phyloP scores from a whole-genome alignment of 257 asterid genomes.

The Nicotiana sylvestris region DNA sequence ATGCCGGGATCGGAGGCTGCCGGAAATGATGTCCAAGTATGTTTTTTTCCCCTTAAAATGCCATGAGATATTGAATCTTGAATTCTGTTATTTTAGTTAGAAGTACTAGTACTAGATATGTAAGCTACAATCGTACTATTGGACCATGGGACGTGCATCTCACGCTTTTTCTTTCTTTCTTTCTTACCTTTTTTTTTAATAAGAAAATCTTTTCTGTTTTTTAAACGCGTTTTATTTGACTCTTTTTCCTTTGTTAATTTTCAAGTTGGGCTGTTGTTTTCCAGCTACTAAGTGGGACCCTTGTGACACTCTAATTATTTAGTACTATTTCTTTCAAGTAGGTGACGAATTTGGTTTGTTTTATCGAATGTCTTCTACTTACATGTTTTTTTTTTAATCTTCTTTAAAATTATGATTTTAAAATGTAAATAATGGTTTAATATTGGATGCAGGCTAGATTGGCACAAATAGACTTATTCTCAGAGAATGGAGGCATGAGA shows the following conservation, averaged over 20 bases:
- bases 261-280: neutral
- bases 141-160: conserved; percentile 12
- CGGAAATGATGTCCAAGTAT: conserved; percentile 68
- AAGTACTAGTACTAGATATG: neutral
- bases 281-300: conserved; percentile 1
- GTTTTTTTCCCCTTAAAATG: neutral
- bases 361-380: neutral
- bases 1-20: conserved; percentile 40
- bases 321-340: too few species aligned
- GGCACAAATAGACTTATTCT: conserved; percentile 72
- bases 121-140: neutral
- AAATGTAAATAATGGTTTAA: too few species aligned
- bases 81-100: neutral
- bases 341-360: too few species aligned
- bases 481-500: conserved; percentile 61
- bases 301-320: neutral
- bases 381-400: neutral
- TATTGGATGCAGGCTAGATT: conserved; percentile 54
- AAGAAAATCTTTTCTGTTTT: neutral
- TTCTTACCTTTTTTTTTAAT: neutral
- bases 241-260: neutral
- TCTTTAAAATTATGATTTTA: too few species aligned
- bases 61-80: neutral
- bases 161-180: neutral
- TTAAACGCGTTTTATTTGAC: neutral